Conservation (phyloP, 352 stramenopile species). For the Phytophthora foliorum region DNA sequence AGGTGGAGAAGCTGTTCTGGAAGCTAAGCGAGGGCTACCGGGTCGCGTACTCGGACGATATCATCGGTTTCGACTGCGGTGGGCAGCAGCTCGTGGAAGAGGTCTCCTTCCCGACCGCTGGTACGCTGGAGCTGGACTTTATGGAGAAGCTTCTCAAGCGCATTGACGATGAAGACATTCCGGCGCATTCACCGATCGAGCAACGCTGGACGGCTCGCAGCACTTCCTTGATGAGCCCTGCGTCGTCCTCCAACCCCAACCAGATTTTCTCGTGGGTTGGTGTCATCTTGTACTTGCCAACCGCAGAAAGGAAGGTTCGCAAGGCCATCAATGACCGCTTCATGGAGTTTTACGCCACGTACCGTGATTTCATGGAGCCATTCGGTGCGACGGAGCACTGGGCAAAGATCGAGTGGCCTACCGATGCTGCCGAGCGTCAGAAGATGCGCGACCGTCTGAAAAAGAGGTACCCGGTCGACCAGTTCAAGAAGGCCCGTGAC, state of each 20-base stretch:
- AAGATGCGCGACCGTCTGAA: slow-evolving; percentile 75
- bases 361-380: slow-evolving; percentile 90
- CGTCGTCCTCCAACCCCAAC: slow-evolving; percentile 69
- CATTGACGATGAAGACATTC: slow-evolving; percentile 94
- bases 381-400: slow-evolving; percentile 95
- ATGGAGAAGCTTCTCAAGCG: slow-evolving; percentile 93
- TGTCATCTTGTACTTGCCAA: slow-evolving; percentile 97
- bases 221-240: slow-evolving; percentile 94
- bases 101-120: slow-evolving; percentile 93
- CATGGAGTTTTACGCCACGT: slow-evolving; percentile 92
- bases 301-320: slow-evolving; percentile 65
- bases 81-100: slow-evolving; percentile 98
- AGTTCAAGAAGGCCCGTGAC: slow-evolving; percentile 92
- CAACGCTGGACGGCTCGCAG: slow-evolving; percentile 97
- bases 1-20: slow-evolving; percentile 97
- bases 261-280: slow-evolving; percentile 97
- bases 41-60: slow-evolving; percentile 93
- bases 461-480: slow-evolving; percentile 87
- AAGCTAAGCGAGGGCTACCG: slow-evolving; percentile 92
- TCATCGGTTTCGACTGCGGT: slow-evolving; percentile 99
- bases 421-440: slow-evolving; percentile 54
- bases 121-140: slow-evolving; percentile 93
- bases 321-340: slow-evolving; percentile 94
- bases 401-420: slow-evolving; percentile 96
- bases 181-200: slow-evolving; percentile 97